These are phyloP conservation scores for Chlamydomonas incerta DNA, from an alignment of 139 green algal species.

Conservation along the genomic window DNA sequence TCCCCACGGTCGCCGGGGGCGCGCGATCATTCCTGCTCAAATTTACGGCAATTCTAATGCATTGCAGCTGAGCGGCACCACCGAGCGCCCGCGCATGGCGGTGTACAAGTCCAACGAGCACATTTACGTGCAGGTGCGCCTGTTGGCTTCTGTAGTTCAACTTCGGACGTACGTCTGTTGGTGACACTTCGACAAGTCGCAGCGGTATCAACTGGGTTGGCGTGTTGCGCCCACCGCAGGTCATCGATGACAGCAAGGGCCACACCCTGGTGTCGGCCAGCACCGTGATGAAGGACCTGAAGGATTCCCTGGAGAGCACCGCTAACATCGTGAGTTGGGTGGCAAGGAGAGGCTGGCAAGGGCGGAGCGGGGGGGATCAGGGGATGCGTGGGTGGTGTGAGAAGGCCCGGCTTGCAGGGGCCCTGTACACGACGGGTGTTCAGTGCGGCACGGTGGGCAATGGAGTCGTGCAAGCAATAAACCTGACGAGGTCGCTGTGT, in stretches of 20 bases:
- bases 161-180: too few species aligned
- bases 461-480: too few species aligned
- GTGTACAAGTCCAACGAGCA: constrained; percentile 98
- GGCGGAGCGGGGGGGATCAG: too few species aligned
- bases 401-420: too few species aligned
- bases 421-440: too few species aligned
- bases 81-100: constrained; percentile 91
- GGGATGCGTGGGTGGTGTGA: too few species aligned
- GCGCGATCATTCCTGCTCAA: neutral
- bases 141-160: too few species aligned
- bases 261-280: constrained; percentile 88
- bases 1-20: neutral
- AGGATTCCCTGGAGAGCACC: constrained; percentile 59
- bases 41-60: neutral
- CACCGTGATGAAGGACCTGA: constrained; percentile 80
- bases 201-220: neutral
- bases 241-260: constrained; percentile 92
- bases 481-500: too few species aligned
- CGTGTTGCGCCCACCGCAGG: constrained; percentile 61
- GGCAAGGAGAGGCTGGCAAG: too few species aligned
- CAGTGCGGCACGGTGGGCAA: too few species aligned
- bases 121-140: constrained; percentile 95
- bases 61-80: constrained; percentile 86
- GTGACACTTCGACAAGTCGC: too few species aligned
- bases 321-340: constrained; percentile 72